phyloP scores from a whole-genome alignment of 176 grass and related monocot genomes.

The Rhynchospora pubera region DNA sequence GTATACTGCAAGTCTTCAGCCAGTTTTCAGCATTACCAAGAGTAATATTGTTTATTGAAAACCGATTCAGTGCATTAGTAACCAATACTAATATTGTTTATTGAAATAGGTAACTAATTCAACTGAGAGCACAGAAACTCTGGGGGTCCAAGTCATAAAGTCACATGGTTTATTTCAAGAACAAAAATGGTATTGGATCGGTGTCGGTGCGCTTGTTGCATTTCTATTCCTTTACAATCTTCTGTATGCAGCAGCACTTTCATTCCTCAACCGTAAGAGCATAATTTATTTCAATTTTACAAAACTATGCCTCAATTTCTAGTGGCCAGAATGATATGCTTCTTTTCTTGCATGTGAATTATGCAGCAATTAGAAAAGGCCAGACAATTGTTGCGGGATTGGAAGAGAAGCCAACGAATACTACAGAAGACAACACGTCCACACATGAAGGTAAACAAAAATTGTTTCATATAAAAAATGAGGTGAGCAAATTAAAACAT shows the following conservation, averaged over 20 bases:
- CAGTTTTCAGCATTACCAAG: too few species aligned
- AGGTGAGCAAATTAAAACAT: background rate
- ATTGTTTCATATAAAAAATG: too few species aligned
- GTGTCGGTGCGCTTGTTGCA: slow-evolving; percentile 60
- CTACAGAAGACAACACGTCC: background rate
- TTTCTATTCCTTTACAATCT: slow-evolving; percentile 70
- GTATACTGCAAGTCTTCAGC: too few species aligned
- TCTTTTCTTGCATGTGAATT: too few species aligned
- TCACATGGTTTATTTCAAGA: slow-evolving; percentile 68
- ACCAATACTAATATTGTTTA: background rate
- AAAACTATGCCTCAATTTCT: background rate
- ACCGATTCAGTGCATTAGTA: too few species aligned
- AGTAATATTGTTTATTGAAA: background rate
- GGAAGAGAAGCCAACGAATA: slow-evolving; percentile 28
- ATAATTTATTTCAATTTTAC: background rate
- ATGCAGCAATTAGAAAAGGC: slow-evolving; percentile 27
- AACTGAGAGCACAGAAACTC: background rate
- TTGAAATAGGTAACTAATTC: slow-evolving; percentile 10
- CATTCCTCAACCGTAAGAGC: slow-evolving; percentile 82
- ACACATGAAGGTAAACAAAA: background rate
- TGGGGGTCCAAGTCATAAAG: slow-evolving; percentile 36
- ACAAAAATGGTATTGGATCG: slow-evolving; percentile 88
- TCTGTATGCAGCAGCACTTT: slow-evolving; percentile 66
- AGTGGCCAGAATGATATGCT: background rate
- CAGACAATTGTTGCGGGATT: slow-evolving; percentile 27